phyloP scores from a whole-genome alignment of 169 alveolate species.

The Cryptosporidium canis region DNA sequence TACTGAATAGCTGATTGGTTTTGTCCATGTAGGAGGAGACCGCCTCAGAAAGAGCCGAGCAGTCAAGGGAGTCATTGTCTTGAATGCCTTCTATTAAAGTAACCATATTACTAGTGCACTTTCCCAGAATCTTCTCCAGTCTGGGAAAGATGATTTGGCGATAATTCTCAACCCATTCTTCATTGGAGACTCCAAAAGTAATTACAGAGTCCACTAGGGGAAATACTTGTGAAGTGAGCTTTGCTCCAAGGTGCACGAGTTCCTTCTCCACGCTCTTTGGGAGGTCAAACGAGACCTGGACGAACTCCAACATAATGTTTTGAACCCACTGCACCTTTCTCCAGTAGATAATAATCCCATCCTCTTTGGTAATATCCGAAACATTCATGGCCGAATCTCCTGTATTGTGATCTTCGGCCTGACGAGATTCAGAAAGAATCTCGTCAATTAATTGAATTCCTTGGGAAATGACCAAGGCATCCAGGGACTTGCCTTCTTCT shows the following conservation, averaged over 20 bases:
- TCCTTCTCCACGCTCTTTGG: not conserved
- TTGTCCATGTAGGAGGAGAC: not conserved
- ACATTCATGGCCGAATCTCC: not conserved
- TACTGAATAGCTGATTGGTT: not conserved
- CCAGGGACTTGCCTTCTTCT: not conserved
- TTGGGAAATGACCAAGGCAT: not conserved
- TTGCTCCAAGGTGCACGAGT: not conserved
- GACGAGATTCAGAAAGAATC: not conserved
- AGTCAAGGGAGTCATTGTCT: not conserved
- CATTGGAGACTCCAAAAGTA: not conserved
- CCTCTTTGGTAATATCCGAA: not conserved
- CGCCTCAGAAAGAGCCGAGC: not conserved
- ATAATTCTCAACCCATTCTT: conserved; percentile 37
- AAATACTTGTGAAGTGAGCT: conserved; percentile 7
- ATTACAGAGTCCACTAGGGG: not conserved
- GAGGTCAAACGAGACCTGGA: not conserved
- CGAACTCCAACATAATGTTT: conserved; percentile 33
- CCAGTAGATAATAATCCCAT: conserved; percentile 20
- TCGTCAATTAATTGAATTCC: conserved; percentile 10
- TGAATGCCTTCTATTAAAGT: not conserved
- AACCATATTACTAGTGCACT: not conserved
- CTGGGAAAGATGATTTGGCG: conserved; percentile 47
- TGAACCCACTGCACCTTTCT: conserved; percentile 45
- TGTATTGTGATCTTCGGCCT: not conserved
- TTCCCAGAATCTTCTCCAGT: conserved; percentile 28